phyloP scores from a whole-genome alignment of 805 yeast species.

The Candida broadrunensis region DNA sequence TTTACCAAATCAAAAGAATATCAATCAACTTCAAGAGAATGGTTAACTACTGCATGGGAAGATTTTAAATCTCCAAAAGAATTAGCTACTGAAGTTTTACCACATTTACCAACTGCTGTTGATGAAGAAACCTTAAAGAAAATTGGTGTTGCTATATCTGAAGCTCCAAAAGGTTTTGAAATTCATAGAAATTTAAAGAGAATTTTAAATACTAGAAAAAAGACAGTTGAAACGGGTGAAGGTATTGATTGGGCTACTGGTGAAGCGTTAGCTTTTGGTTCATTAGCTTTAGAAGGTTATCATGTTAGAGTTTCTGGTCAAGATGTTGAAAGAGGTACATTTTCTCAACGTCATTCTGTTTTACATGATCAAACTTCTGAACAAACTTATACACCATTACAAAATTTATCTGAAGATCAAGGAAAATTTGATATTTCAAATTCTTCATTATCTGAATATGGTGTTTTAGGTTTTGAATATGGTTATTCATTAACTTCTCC shows the following conservation, averaged over 20 bases:
- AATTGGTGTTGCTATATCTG: slow-evolving; percentile 74
- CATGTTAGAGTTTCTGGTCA: slow-evolving; percentile 98
- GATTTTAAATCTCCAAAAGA: slow-evolving; percentile 97
- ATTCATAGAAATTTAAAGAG: slow-evolving; percentile 95
- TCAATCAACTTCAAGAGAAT: slow-evolving; percentile 88
- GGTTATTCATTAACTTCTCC: slow-evolving; percentile 98
- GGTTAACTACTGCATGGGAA: slow-evolving; percentile 99
- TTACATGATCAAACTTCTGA: slow-evolving; percentile 93
- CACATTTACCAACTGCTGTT: slow-evolving; percentile 94
- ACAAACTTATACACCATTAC: slow-evolving; percentile 78
- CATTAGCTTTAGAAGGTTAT: slow-evolving; percentile 87
- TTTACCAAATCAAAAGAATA: slow-evolving; percentile 86
- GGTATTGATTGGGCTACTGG: slow-evolving; percentile 99
- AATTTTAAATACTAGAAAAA: slow-evolving; percentile 83
- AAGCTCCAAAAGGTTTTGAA: slow-evolving; percentile 84
- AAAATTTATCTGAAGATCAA: slow-evolving; percentile 74
- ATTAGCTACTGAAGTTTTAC: slow-evolving; percentile 90
- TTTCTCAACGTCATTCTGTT: slow-evolving; percentile 99
- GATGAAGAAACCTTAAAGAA: slow-evolving; percentile 66
- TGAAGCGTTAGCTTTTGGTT: slow-evolving; percentile 97
- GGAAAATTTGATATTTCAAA: slow-evolving; percentile 85
- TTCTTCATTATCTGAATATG: slow-evolving; percentile 96
- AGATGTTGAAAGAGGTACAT: slow-evolving; percentile 99
- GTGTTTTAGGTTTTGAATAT: slow-evolving; percentile 98
- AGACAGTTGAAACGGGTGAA: slow-evolving; percentile 82